Evolutionary conservation across 2,329 filamentous ascomycete species (phyloP).

Genomic region (Proliferodiscus dingleyae): DNA sequence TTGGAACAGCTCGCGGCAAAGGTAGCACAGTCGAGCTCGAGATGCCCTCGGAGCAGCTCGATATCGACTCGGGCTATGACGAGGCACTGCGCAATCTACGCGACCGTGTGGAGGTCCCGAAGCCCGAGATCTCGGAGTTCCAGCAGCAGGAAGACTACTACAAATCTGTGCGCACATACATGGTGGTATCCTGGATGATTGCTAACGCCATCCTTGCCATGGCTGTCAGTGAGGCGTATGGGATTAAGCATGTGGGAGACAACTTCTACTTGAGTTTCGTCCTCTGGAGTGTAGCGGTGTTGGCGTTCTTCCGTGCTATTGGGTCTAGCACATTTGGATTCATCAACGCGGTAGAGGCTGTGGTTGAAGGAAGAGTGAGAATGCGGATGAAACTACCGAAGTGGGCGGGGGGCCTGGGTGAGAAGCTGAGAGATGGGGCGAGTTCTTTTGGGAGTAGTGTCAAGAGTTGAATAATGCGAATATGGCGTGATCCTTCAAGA

Average conservation of each 20-base stretch:
- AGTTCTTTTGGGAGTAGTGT: slow-evolving; percentile 30
- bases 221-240: slow-evolving; percentile 84
- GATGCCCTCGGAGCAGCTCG: slow-evolving; percentile 96
- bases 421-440: slow-evolving; percentile 26
- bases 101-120: slow-evolving; percentile 79
- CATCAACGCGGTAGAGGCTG: slow-evolving; percentile 75
- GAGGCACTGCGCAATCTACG: slow-evolving; percentile 94
- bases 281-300: slow-evolving; percentile 80
- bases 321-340: slow-evolving; percentile 78
- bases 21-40: slow-evolving; percentile 82
- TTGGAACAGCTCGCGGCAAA: slow-evolving; percentile 76
- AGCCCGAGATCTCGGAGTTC: slow-evolving; percentile 56
- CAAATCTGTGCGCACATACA: slow-evolving; percentile 93
- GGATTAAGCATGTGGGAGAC: slow-evolving; percentile 61
- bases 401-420: slow-evolving; percentile 28
- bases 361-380: slow-evolving; percentile 76
- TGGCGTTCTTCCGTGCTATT: slow-evolving; percentile 84
- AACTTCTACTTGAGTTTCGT: slow-evolving; percentile 94
- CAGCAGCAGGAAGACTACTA: slow-evolving; percentile 99
- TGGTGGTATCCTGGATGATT: slow-evolving; percentile 93
- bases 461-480: slow-evolving; percentile 18
- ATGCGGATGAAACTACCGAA: slow-evolving; percentile 28
- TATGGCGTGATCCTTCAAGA: no score
- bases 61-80: slow-evolving; percentile 97
- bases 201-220: slow-evolving; percentile 90